Conservation (phyloP, 495 filamentous ascomycete species). For the Penicillium herquei region DNA sequence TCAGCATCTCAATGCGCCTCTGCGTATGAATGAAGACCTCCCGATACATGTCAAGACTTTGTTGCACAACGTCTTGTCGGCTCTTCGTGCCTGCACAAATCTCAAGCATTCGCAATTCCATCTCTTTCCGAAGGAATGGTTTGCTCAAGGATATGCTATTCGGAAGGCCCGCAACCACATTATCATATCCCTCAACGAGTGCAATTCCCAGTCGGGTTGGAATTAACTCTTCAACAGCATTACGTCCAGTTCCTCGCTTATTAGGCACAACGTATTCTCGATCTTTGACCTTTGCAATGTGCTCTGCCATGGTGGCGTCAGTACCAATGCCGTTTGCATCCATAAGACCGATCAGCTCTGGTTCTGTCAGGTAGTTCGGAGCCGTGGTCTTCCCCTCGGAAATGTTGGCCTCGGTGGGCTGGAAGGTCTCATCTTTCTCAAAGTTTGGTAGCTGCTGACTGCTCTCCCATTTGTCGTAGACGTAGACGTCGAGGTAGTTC, state of each 20-base stretch:
- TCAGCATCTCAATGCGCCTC: slow-evolving; percentile 71
- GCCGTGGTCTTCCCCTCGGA: slow-evolving; percentile 81
- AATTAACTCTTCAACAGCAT: slow-evolving; percentile 78
- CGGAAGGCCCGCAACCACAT: slow-evolving; percentile 65
- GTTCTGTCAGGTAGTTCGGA: slow-evolving; percentile 88
- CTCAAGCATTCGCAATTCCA: slow-evolving; percentile 91
- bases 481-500: slow-evolving; percentile 94
- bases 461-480: slow-evolving; percentile 93
- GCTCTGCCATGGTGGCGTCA: slow-evolving; percentile 98
- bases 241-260: slow-evolving; percentile 51
- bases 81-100: slow-evolving; percentile 87
- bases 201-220: slow-evolving; percentile 88
- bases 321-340: slow-evolving; percentile 98
- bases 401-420: slow-evolving; percentile 86
- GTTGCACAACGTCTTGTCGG: slow-evolving; percentile 67
- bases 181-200: slow-evolving; percentile 89
- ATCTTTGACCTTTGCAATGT: slow-evolving; percentile 92
- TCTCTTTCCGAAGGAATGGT: slow-evolving; percentile 96
- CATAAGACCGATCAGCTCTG: slow-evolving; percentile 96
- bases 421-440: slow-evolving; percentile 71
- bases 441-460: slow-evolving; percentile 81
- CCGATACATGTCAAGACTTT: slow-evolving; percentile 81
- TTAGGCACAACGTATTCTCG: slow-evolving; percentile 75
- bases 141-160: slow-evolving; percentile 85
- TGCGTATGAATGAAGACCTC: slow-evolving; percentile 77